These are phyloP conservation scores for Saccharum hybrid DNA, from an alignment of 202 grass and related monocot species.

Conservation along the genomic window DNA sequence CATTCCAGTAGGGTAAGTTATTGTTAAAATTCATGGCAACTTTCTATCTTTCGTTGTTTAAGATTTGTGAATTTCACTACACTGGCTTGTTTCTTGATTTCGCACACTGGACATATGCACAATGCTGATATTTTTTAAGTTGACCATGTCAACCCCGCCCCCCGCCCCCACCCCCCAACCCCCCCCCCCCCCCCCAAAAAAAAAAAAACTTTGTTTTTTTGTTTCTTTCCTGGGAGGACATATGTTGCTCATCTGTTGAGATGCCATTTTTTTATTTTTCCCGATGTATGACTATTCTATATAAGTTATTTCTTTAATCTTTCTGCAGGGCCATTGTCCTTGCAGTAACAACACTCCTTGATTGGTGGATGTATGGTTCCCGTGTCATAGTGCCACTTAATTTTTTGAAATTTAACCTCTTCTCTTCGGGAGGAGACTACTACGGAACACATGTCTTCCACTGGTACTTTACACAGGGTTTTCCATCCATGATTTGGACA, in stretches of 20 bases:
- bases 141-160: background rate
- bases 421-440: slow-evolving; percentile 94
- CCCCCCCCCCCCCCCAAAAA: background rate
- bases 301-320: slow-evolving; percentile 10
- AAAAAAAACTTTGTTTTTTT: background rate
- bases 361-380: slow-evolving; percentile 84
- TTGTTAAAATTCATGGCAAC: no score
- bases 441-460: slow-evolving; percentile 91
- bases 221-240: background rate
- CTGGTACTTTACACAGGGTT: slow-evolving; percentile 96
- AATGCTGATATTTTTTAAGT: background rate
- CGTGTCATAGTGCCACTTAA: slow-evolving; percentile 80
- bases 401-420: slow-evolving; percentile 94
- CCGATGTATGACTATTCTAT: background rate
- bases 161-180: no score
- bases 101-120: background rate
- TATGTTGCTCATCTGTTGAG: background rate
- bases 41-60: no score
- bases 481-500: slow-evolving; percentile 89
- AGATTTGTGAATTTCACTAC: no score
- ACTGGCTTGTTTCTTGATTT: slow-evolving; percentile 16
- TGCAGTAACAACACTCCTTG: slow-evolving; percentile 66
- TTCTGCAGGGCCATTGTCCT: slow-evolving; percentile 75
- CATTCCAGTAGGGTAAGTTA: no score
- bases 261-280: slow-evolving; percentile 2